Evolutionary conservation across 2,329 filamentous ascomycete genomes (phyloP), one percentile per base, ranked within the genome.

Genomic region (Verticillium nonalfalfae): DNA sequence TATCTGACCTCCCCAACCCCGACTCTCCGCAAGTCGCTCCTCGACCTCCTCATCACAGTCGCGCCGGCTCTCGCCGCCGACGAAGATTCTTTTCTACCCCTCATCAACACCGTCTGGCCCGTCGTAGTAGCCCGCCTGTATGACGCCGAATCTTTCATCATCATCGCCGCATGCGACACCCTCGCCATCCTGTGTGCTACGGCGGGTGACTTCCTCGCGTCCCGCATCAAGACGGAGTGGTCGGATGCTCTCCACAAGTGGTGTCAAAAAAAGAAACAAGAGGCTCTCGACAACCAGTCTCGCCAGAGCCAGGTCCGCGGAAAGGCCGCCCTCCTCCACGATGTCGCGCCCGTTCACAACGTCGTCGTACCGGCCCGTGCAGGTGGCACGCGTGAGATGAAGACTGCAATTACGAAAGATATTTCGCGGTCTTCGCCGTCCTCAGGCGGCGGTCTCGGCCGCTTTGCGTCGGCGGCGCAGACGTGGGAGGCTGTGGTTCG

Each of bases 31-130:
- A 86, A 86, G 35, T 91, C 89, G 0, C 82, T 99, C 3, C 84
- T 99, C 10, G 84, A 86, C 15, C 85, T 98, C 6, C 83, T 98
- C 13, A 78, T 83, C 33, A 91, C 87, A 0, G 88, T 92, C 3
- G 84, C 89, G 4, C 85, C 88, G 1, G 82, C 90, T 1, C 83
- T 99, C 3, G 85, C 89, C 0, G 81, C 80, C 3, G 87, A 97
- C 66, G 90, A 97, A 71, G 87, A 93, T 64, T 85, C 87, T 0
- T 97, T 97, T 71, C 77, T 99, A 1, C 95, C 95, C 0, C 81
- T 98, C 0, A 87, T 98, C 67, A 95, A 98, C 73, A 88, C 90
- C 3, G 79, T 98, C 7, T 99, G 94, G 94, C 93, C 93, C 0
- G 89, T 96, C 7, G 78, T 97, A 5, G 77, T 89, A 1, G 79